Conservation (phyloP, 305 asterid species). For the Solanum hybrid region DNA sequence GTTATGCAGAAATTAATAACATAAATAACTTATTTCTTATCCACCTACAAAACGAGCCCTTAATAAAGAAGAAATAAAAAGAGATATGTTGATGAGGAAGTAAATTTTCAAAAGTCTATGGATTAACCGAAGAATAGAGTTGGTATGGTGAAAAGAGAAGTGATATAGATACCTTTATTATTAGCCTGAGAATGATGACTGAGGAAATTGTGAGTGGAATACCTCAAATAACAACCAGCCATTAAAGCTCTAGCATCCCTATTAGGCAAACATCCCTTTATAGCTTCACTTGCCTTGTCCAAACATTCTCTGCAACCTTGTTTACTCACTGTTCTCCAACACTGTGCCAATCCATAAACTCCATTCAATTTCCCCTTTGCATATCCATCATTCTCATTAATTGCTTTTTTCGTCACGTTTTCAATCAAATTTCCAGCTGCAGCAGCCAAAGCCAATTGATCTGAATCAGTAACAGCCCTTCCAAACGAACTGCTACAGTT, state of each 20-base stretch:
- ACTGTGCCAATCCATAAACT: conserved; percentile 17
- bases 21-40: not conserved
- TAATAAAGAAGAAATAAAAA: not conserved
- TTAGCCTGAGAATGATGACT: not conserved
- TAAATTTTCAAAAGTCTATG: not conserved
- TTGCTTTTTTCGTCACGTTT: conserved; percentile 3
- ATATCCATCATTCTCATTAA: not conserved
- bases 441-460: not conserved
- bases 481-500: conserved; percentile 6
- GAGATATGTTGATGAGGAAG: not conserved
- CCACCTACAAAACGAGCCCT: not conserved
- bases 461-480: not conserved
- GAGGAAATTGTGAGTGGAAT: conserved; percentile 18
- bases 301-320: conserved; percentile 15
- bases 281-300: conserved; percentile 6
- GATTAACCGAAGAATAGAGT: not conserved
- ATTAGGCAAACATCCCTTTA: conserved; percentile 12
- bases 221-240: conserved; percentile 22
- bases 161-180: not conserved
- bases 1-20: not conserved
- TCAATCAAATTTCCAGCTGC: conserved; percentile 4
- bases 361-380: not conserved
- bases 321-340: conserved; percentile 16
- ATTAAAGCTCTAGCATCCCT: conserved; percentile 17
- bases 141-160: not conserved